A percentile compares a stretch with the other conserved stretches of the same genome.
phyloP scores from a whole-genome alignment of 1,284 basidiomycete species.

The Earliella scabrosa region DNA sequence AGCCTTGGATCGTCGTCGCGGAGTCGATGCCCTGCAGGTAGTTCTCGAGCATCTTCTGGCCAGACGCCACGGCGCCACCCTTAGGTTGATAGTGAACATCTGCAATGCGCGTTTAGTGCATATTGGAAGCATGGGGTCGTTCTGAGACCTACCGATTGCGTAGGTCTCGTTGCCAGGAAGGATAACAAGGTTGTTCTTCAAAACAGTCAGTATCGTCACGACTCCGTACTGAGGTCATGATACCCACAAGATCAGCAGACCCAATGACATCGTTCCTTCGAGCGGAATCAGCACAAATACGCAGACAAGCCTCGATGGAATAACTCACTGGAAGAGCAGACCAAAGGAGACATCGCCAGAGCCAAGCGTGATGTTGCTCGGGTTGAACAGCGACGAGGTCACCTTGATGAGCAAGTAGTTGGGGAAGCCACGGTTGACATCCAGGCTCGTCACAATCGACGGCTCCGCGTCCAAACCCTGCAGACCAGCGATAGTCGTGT shows the following conservation, averaged over 20 bases:
- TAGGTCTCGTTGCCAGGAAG: conserved; percentile 58
- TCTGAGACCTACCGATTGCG: conserved; percentile 53
- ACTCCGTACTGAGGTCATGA: neutral
- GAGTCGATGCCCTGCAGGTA: conserved; percentile 72
- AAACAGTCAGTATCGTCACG: neutral
- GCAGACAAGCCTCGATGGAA: neutral
- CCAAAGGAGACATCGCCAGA: conserved; percentile 68
- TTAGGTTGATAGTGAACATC: conserved; percentile 71
- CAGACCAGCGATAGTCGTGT: conserved; percentile 66
- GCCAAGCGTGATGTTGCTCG: conserved; percentile 76
- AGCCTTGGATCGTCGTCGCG: conserved; percentile 62
- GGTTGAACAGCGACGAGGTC: conserved; percentile 62
- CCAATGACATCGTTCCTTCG: conserved; percentile 12
- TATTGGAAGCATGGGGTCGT: too few relatives aligned
- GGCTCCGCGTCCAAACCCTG: conserved; percentile 71
- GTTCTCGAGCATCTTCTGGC: conserved; percentile 67
- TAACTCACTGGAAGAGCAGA: conserved; percentile 53
- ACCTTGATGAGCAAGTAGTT: conserved; percentile 75
- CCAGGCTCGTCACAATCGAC: conserved; percentile 61
- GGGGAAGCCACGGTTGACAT: conserved; percentile 73
- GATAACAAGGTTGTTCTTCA: conserved; percentile 56
- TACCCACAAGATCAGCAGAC: conserved; percentile 16
- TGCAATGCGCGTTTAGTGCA: too few relatives aligned
- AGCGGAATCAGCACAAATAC: neutral
- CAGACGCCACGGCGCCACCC: conserved; percentile 57